Percentiles rank a stretch among this genome's conserved stretches.
phyloP scores from a whole-genome alignment of 2,329 filamentous ascomycete species.

The Verticillium longisporum region DNA sequence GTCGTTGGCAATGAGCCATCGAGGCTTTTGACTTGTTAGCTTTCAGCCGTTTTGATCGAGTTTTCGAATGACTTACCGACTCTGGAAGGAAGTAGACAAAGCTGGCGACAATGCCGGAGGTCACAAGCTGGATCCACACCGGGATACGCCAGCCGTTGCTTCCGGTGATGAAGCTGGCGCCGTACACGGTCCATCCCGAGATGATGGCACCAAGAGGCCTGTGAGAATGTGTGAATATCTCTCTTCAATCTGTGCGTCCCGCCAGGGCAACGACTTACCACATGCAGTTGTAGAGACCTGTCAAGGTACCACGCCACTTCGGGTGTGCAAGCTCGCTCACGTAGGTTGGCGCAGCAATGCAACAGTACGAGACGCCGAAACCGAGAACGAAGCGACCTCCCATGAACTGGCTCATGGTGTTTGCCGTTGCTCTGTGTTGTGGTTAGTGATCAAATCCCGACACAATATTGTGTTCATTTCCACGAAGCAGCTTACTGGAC shows the following conservation, averaged over 20 bases:
- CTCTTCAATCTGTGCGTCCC: no score
- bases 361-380: conserved; percentile 43
- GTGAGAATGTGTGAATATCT: neutral
- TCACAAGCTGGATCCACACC: conserved; percentile 44
- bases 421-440: conserved; percentile 26
- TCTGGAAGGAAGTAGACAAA: conserved; percentile 38
- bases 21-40: conserved; percentile 15
- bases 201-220: conserved; percentile 40
- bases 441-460: neutral
- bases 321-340: conserved; percentile 50
- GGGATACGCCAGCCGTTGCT: conserved; percentile 38
- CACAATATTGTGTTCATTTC: neutral
- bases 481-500: conserved; percentile 18
- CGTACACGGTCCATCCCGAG: conserved; percentile 46
- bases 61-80: conserved; percentile 17
- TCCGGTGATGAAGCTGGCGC: conserved; percentile 31
- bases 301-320: conserved; percentile 40
- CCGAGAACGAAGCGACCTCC: conserved; percentile 44
- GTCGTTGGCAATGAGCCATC: conserved; percentile 38
- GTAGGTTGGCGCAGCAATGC: conserved; percentile 40
- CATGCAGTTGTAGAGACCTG: conserved; percentile 45
- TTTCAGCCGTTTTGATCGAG: no score
- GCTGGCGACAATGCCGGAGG: conserved; percentile 38
- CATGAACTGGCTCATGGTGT: conserved; percentile 36
- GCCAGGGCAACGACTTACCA: conserved; percentile 24